phyloP scores from a whole-genome alignment of 1,139 yeast species.

The Lodderomyces orthopsilosis region DNA sequence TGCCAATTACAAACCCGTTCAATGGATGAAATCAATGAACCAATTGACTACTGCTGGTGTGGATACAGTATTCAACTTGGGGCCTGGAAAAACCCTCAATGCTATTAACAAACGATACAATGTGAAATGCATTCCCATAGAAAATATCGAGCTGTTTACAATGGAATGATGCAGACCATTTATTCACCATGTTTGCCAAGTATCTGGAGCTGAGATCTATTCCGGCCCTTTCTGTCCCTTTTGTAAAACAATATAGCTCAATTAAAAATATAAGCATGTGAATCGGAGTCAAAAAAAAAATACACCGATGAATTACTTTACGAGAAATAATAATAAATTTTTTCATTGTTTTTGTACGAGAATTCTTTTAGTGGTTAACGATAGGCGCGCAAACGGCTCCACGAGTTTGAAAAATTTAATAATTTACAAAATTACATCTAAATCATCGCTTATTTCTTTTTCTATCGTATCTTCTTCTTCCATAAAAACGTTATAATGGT shows the following conservation, averaged over 20 bases:
- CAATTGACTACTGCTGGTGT: conserved; percentile 18
- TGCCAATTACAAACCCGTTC: conserved; percentile 44
- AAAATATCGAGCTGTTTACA: background rate
- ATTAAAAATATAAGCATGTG: background rate
- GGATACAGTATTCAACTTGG: conserved; percentile 28
- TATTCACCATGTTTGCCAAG: too few species aligned
- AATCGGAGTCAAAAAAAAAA: conserved; percentile 4
- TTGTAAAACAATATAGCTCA: background rate
- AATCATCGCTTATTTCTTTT: background rate
- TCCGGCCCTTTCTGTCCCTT: background rate
- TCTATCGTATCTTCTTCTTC: background rate
- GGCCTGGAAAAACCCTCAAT: conserved; percentile 37
- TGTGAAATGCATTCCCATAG: conserved; percentile 4
- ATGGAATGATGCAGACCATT: background rate
- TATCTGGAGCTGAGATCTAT: too few species aligned
- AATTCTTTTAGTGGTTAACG: background rate
- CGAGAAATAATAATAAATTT: background rate
- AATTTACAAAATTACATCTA: background rate
- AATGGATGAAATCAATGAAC: conserved; percentile 38
- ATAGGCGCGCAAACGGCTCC: background rate
- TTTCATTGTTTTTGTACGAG: background rate
- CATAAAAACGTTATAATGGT: conserved; percentile 21
- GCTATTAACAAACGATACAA: conserved; percentile 23
- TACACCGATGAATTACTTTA: background rate
- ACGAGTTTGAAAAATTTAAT: background rate